Evolutionary conservation across 2,329 filamentous ascomycete genomes (phyloP), one percentile per base, ranked within the genome.

Genomic region (Chrysoporthe deuterocubensis): DNA sequence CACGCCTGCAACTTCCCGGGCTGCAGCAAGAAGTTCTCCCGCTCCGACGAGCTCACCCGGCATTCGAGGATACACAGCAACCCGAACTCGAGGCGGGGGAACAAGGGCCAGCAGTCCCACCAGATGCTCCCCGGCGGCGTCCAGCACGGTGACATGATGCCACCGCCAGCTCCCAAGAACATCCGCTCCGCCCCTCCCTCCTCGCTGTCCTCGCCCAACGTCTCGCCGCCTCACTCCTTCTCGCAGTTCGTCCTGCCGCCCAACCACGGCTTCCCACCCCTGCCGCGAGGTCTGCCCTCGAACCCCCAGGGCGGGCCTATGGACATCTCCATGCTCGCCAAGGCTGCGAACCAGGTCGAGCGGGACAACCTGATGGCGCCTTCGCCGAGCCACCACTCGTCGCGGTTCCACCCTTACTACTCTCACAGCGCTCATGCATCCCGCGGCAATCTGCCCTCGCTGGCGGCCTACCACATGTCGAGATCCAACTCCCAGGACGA

Each of bases 51-150:
- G 82, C 86, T 99, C 74, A 99, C 96, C 71, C 90, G 95, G 70
- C 95, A 99, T 82, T 97, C 95, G 78, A 89, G 95, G 79, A 99
- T 99, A 83, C 95, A 99, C 87, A 97, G 93, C 88, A 99, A 98
- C 82, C 95, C 96, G 68, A 98, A 98, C 85, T 97, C 94, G 67
- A 87, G 96, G 77, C 86, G 95, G 76, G 94, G 93, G 72, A 96
- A 97, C 85, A 97, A 97, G 84, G 89, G 80, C 40, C 83, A 86
- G 73, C 80, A 83, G 66, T 80, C 82, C 66, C 79, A 83, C 69
- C 75, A 76, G 48, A 76, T 82, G 71, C 80, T 81, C 65, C 81
- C 82, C 65, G 80, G 69, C 34, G 57, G 82, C 66, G 79, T 86
- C 73, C 81, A 82, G 70, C 80, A 81, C 78, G 79, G 89, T 80